Conservation (phyloP, 2,329 filamentous ascomycete genomes). For the Botrytis hyacinthi region DNA sequence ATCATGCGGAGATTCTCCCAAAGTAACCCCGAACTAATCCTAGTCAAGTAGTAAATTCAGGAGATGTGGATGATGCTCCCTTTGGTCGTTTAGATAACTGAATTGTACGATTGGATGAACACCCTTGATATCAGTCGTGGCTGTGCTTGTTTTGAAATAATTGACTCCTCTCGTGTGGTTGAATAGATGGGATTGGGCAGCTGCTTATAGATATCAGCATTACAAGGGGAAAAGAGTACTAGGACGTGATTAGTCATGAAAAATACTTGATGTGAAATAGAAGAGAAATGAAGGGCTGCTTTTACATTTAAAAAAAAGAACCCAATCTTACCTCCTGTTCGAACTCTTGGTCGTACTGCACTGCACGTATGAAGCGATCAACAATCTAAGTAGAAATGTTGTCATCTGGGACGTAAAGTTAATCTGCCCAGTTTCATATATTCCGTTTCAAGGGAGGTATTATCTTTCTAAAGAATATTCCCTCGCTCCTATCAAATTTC, state of each 20-base stretch:
- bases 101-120: not conserved
- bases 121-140: slow-evolving; percentile 11
- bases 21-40: slow-evolving; percentile 10
- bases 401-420: not conserved
- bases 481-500: not conserved
- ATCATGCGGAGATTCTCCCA: slow-evolving; percentile 20
- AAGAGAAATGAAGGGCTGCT: not conserved
- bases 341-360: not conserved
- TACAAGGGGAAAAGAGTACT: not conserved
- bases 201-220: not conserved
- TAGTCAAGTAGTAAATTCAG: slow-evolving; percentile 13
- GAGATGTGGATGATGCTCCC: not conserved
- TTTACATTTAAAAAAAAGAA: not conserved
- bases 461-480: not conserved
- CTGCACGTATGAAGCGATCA: not conserved
- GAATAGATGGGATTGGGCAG: not conserved
- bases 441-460: not conserved
- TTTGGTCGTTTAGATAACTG: not conserved
- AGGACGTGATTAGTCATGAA: slow-evolving; percentile 2
- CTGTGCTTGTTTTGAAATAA: slow-evolving; percentile 18
- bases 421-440: not conserved
- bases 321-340: not conserved
- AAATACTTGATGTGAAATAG: not conserved
- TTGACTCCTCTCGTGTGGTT: slow-evolving; percentile 6
- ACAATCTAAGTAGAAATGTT: not conserved